Evolutionary conservation across 75 land plant genomes (phyloP), one percentile per base, ranked within the genome.

Genomic region (Cunninghamia lanceolata): DNA sequence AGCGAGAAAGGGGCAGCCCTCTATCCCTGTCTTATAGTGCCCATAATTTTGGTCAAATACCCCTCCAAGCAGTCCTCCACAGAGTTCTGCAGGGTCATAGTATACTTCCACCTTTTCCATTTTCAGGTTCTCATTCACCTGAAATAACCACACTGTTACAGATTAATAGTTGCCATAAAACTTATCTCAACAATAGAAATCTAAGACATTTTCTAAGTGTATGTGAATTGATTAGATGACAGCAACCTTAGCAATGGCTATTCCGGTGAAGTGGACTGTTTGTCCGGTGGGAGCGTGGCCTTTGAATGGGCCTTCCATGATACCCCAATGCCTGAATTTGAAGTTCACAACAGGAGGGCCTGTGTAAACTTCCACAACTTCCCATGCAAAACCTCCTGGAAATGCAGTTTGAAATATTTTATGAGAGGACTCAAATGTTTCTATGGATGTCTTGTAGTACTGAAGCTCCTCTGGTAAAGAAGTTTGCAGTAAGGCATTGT

Each of bases 281-380:
- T 94, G 92, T 34, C 94, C 96, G 9, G 97, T 95, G 47, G 95
- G 90, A 3, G 92, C 93, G 88, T 95, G 93, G 39, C 93, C 96
- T 88, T 91, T 94, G 84, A 88, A 96, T 38, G 93, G 89, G 2
- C 99, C 99, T 40, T 94, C 97, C 88, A 95, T 92, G 89, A 85
- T 82, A 17, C 97, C 99, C 99, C 99, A 96, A 70, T 96, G 99
- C 89, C 99, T 85, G 88, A 88, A 96, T 90, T 96, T 96, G 92
- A 90, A 95, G 21, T 87, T 87, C 21, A 96, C 94, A 78, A 85
- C 80, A 9, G 97, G 99, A 0, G 97, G 97, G 10, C 93, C 94
- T 1, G 97, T 92, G 87, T 94, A 95, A 36, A 96, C 97, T 28
- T 82, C 84, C 3, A 92, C 42, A 56, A 95, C 97, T 83, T 96